These are phyloP conservation scores for Ceratocystis huliohia DNA, from an alignment of 2,329 filamentous ascomycete genomes.

Conservation along the genomic window DNA sequence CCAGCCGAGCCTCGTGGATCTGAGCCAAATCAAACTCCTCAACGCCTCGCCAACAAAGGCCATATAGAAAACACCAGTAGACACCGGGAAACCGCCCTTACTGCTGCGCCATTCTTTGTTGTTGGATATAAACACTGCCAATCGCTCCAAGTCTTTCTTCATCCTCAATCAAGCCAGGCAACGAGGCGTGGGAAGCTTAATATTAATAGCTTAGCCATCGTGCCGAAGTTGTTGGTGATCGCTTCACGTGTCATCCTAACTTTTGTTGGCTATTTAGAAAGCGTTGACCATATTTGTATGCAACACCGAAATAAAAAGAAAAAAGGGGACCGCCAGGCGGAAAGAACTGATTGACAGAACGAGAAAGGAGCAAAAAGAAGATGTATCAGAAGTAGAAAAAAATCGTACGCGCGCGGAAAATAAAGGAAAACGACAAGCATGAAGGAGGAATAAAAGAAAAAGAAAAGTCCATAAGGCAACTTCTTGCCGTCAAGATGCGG, in stretches of 20 bases:
- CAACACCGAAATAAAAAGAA: background rate
- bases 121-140: background rate
- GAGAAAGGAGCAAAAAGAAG: background rate
- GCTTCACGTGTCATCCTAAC: background rate
- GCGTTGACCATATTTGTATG: background rate
- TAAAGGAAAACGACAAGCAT: constrained; percentile 13
- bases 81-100: constrained; percentile 13
- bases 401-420: constrained; percentile 6
- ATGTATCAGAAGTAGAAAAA: constrained; percentile 10
- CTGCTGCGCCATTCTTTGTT: constrained; percentile 7
- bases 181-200: background rate
- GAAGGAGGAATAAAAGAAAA: background rate
- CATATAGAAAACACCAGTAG: background rate
- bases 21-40: too few relatives aligned
- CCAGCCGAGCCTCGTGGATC: too few relatives aligned
- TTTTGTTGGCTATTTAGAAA: constrained; percentile 2
- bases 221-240: background rate
- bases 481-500: background rate
- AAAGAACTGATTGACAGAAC: background rate
- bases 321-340: background rate
- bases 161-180: background rate
- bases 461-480: background rate
- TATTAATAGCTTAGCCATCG: background rate
- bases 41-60: too few relatives aligned
- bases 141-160: background rate